phyloP scores from a whole-genome alignment of 345 rosid genomes.

The Arabidopsis suecica region DNA sequence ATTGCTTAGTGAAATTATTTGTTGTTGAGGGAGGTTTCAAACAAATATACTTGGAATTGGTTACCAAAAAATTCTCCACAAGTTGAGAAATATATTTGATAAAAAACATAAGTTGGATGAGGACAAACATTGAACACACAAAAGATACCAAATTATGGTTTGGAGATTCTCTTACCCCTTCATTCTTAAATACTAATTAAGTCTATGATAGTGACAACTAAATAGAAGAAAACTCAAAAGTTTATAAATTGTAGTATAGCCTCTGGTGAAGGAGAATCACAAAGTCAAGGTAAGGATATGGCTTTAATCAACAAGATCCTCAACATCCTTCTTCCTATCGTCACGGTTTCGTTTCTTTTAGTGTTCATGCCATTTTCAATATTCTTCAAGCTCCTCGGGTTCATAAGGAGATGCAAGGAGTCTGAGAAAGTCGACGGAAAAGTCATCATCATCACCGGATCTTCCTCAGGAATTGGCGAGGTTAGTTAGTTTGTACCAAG shows the following conservation, averaged over 20 bases:
- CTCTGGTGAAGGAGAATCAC: not conserved
- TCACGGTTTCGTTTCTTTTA: slow-evolving; percentile 47
- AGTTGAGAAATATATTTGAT: not conserved
- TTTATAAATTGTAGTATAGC: not conserved
- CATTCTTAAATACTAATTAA: not conserved
- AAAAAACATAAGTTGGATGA: not conserved
- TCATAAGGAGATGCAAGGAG: slow-evolving; percentile 30
- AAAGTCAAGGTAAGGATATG: slow-evolving; percentile 32
- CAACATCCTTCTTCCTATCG: slow-evolving; percentile 49
- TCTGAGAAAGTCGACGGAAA: slow-evolving; percentile 53
- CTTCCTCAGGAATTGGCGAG: slow-evolving; percentile 74
- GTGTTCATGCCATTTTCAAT: slow-evolving; percentile 50
- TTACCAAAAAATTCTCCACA: not conserved
- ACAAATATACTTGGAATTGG: not conserved
- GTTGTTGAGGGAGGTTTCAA: not conserved
- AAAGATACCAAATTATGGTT: slow-evolving; percentile 16
- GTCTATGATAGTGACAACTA: slow-evolving; percentile 1
- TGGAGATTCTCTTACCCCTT: not conserved
- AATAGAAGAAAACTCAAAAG: slow-evolving; percentile 2
- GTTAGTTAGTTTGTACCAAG: slow-evolving; percentile 25
- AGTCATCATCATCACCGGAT: slow-evolving; percentile 60
- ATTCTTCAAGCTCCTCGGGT: slow-evolving; percentile 43
- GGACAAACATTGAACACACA: not conserved
- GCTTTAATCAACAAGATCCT: slow-evolving; percentile 51
- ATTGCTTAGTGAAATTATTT: not conserved